A percentile compares a stretch with the other conserved stretches of the same genome.
phyloP scores from a whole-genome alignment of 257 asterid genomes.

The Fraxinus anomala region DNA sequence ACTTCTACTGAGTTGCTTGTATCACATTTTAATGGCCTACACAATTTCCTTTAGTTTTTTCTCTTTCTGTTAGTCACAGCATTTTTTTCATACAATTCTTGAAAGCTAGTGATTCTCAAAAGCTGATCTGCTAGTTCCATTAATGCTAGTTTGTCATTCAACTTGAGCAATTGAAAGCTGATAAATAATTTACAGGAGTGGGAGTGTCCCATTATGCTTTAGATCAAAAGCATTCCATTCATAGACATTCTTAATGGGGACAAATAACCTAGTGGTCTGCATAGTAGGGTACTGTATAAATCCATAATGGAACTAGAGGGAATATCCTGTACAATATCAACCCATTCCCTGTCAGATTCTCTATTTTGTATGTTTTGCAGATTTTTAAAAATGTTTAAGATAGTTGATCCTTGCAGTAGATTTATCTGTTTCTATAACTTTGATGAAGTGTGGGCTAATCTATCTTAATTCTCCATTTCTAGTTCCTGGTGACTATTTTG shows the following conservation, averaged over 20 bases:
- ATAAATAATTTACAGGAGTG: background rate
- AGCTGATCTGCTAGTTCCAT: slow-evolving; percentile 18
- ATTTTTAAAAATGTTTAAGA: slow-evolving; percentile 1
- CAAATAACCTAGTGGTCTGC: slow-evolving; percentile 1
- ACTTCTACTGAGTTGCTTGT: background rate
- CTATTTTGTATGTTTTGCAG: slow-evolving; percentile 13
- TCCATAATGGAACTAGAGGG: background rate
- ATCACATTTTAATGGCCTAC: background rate
- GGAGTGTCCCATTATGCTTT: background rate
- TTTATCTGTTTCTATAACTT: slow-evolving; percentile 25
- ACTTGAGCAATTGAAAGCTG: slow-evolving; percentile 10
- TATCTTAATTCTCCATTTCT: slow-evolving; percentile 37
- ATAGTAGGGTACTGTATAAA: slow-evolving; percentile 7
- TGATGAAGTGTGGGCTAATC: slow-evolving; percentile 32
- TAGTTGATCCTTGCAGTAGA: slow-evolving; percentile 14
- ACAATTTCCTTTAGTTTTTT: slow-evolving; percentile 7
- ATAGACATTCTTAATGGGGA: background rate
- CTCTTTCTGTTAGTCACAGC: background rate
- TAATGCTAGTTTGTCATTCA: slow-evolving; percentile 5
- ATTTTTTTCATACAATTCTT: background rate
- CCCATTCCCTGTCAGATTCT: slow-evolving; percentile 15
- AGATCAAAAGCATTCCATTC: background rate
- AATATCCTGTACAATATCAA: background rate
- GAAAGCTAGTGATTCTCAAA: slow-evolving; percentile 9
- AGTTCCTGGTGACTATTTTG: slow-evolving; percentile 89